A percentile compares a stretch with the other conserved stretches of the same genome.
These are phyloP conservation scores for Pulveroboletus sp. DNA, from an alignment of 768 basidiomycete species.

Conservation along the genomic window DNA sequence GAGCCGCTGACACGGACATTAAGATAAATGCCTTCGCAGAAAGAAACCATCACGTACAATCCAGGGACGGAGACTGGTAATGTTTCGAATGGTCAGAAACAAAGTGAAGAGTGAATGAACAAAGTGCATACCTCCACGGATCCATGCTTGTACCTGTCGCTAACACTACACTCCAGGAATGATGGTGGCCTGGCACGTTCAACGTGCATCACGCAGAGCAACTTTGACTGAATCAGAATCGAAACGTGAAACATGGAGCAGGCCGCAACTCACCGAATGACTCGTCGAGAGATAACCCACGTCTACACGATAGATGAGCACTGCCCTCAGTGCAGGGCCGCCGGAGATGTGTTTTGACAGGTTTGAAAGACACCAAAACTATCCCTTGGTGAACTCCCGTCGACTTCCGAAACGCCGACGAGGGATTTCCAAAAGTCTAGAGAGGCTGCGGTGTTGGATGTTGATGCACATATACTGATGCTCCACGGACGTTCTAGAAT, in stretches of 20 bases:
- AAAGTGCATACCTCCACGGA: slow-evolving; percentile 58
- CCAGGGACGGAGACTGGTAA: slow-evolving; percentile 70
- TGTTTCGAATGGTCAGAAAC: slow-evolving; percentile 1
- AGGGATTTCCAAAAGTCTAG: slow-evolving; percentile 88
- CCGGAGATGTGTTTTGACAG: slow-evolving; percentile 52
- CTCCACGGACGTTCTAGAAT: slow-evolving; percentile 78
- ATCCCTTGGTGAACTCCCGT: slow-evolving; percentile 88
- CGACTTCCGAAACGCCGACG: slow-evolving; percentile 83
- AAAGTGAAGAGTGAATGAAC: slow-evolving; percentile 8
- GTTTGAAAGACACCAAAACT: slow-evolving; percentile 69
- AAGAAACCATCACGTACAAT: slow-evolving; percentile 44
- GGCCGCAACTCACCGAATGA: slow-evolving; percentile 27
- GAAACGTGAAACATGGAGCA: not conserved
- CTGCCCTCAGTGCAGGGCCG: slow-evolving; percentile 9
- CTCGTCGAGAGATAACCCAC: slow-evolving; percentile 73
- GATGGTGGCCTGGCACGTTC: slow-evolving; percentile 22
- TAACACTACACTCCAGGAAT: slow-evolving; percentile 63
- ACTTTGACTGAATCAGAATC: slow-evolving; percentile 47
- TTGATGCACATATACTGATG: too few relatives aligned
- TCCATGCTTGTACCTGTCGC: slow-evolving; percentile 84
- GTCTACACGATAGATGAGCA: slow-evolving; percentile 30
- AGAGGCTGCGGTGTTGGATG: slow-evolving; percentile 37
- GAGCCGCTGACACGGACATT: slow-evolving; percentile 52
- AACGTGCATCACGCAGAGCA: slow-evolving; percentile 59
- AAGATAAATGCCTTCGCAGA: slow-evolving; percentile 9